These are phyloP conservation scores for Hypoxylon rubiginosum DNA, from an alignment of 2,329 filamentous ascomycete species.

Conservation along the genomic window DNA sequence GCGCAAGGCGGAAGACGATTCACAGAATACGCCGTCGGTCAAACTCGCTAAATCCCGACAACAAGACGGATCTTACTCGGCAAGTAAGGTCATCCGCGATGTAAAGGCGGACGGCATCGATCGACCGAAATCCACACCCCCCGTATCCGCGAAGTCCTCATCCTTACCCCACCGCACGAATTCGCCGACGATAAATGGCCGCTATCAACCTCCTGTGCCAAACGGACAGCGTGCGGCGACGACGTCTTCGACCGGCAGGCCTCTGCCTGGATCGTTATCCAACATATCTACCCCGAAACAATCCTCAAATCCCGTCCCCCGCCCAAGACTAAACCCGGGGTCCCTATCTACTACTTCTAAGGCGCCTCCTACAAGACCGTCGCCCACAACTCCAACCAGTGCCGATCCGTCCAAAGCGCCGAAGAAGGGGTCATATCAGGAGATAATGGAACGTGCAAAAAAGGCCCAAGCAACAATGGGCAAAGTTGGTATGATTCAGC, in stretches of 20 bases:
- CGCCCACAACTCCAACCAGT: conserved; percentile 46
- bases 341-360: conserved; percentile 39
- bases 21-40: conserved; percentile 42
- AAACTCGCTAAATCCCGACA: conserved; percentile 49
- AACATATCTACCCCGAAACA: conserved; percentile 39
- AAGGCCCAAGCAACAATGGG: conserved; percentile 72
- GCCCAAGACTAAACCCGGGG: conserved; percentile 43
- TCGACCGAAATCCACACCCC: conserved; percentile 43
- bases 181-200: conserved; percentile 47
- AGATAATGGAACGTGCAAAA: conserved; percentile 80
- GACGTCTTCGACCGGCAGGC: conserved; percentile 41
- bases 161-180: conserved; percentile 49
- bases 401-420: conserved; percentile 59
- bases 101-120: conserved; percentile 42
- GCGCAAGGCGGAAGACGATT: conserved; percentile 70
- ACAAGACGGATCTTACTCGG: conserved; percentile 47
- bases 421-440: conserved; percentile 81
- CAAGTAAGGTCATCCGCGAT: conserved; percentile 48
- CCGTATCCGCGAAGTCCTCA: conserved; percentile 46
- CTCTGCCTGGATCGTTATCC: conserved; percentile 20
- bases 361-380: conserved; percentile 45
- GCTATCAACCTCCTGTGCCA: conserved; percentile 44
- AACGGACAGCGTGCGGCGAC: conserved; percentile 37
- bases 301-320: conserved; percentile 33
- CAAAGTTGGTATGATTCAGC: conserved; percentile 79